Conservation (phyloP, 345 rosid genomes). For the Dovyalis caffra region DNA sequence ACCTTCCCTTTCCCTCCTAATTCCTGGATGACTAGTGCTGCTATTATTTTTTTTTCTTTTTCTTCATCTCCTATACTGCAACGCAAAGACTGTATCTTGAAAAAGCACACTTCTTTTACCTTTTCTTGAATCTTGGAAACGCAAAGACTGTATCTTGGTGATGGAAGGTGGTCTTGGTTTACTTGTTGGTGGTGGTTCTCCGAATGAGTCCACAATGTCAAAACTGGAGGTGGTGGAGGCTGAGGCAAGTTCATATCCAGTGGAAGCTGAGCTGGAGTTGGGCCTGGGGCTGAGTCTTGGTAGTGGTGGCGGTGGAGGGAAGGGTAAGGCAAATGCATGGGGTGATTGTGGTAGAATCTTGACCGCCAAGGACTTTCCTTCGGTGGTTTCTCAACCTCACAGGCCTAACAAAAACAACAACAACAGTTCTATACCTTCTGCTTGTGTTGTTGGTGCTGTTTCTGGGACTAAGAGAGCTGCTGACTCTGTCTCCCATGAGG, state of each 20-base stretch:
- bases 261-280: conserved; percentile 62
- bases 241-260: conserved; percentile 42
- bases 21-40: not conserved
- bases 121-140: conserved; percentile 3
- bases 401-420: conserved; percentile 17
- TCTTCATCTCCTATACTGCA: not conserved
- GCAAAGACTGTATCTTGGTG: conserved; percentile 9
- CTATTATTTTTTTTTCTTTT: not conserved
- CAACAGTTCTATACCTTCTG: conserved; percentile 7
- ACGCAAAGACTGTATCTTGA: too few species aligned
- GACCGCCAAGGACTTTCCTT: conserved; percentile 75
- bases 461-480: conserved; percentile 72
- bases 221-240: conserved; percentile 34
- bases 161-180: conserved; percentile 42
- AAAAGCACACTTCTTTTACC: not conserved
- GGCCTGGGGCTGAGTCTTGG: conserved; percentile 75
- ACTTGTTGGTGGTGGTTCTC: conserved; percentile 26
- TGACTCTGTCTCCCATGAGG: conserved; percentile 58
- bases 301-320: conserved; percentile 37
- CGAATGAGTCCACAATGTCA: conserved; percentile 37
- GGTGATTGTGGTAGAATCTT: conserved; percentile 76
- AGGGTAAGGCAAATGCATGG: conserved; percentile 47
- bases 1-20: conserved; percentile 9
- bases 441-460: conserved; percentile 32
- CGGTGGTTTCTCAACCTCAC: conserved; percentile 26